Evolutionary conservation across 345 rosid genomes (phyloP).

Genomic region (Lepidium sativum): DNA sequence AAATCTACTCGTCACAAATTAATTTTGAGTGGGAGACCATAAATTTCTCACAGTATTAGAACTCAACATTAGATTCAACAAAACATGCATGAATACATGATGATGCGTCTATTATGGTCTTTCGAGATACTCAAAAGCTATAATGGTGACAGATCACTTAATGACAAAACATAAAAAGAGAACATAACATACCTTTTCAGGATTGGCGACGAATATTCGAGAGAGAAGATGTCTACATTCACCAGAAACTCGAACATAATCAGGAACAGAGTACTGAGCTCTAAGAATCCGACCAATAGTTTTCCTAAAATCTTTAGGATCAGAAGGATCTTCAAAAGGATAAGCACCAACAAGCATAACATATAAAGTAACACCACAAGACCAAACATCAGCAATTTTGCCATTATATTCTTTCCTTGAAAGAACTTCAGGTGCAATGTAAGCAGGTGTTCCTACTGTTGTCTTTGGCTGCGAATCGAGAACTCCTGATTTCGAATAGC

Average conservation of each 20-base stretch:
- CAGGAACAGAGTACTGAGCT: slow-evolving; percentile 51
- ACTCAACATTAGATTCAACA: no score
- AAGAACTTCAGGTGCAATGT: slow-evolving; percentile 64
- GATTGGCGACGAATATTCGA: slow-evolving; percentile 44
- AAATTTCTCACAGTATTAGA: no score
- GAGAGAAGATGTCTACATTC: slow-evolving; percentile 55
- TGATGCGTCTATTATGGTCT: no score
- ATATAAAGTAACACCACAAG: slow-evolving; percentile 53
- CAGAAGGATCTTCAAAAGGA: slow-evolving; percentile 52
- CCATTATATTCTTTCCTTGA: slow-evolving; percentile 53
- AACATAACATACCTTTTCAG: slow-evolving; percentile 40
- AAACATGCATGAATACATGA: no score
- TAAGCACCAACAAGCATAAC: slow-evolving; percentile 61
- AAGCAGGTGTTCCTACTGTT: slow-evolving; percentile 68
- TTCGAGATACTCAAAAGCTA: no score
- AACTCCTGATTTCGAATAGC: slow-evolving; percentile 64
- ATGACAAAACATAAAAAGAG: background rate
- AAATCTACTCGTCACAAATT: no score
- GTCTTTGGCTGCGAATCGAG: slow-evolving; percentile 77
- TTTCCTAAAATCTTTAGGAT: slow-evolving; percentile 49
- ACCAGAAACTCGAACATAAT: slow-evolving; percentile 49
- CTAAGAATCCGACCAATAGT: slow-evolving; percentile 39
- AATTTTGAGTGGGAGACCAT: no score
- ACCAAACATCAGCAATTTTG: slow-evolving; percentile 63
- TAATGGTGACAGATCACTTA: no score